Base-by-base conservation (phyloP, 2,329 filamentous ascomycete genomes). In the Microthyrium microscopicum region DNA sequence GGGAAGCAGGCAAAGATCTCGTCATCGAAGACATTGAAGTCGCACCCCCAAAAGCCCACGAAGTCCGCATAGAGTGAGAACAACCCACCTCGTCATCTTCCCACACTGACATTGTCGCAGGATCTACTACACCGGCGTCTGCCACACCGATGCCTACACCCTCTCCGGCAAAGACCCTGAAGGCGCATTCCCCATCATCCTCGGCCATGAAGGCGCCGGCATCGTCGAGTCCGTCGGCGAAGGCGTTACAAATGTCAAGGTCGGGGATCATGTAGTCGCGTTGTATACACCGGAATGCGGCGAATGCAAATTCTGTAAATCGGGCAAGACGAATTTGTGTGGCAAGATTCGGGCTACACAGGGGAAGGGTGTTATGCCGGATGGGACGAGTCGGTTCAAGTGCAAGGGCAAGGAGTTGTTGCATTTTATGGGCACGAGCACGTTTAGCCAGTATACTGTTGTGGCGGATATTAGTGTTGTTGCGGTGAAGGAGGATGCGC, bases 271-370 rank as follows among this genome's bases (percentile, higher is more conserved):
- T 53, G 87, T 94, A 41, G 52, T 57, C 39, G 54, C 54, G 5
- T 52, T 57, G 15, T 57, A 57, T 68, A 95, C 85, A 29, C 89
- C 89, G 44, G 87, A 95, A 65, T 95, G 89, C 66, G 68, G 73
- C 46, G 87, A 95, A 60, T 98, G 89, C 75, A 95, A 95, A 67
- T 95, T 95, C 71, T 98, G 89, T 77, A 89, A 83, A 61, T 95
- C 87, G 26, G 89, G 87, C 63, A 98, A 98, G 76, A 95, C 87
- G 50, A 93, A 95, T 63, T 78, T 95, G 38, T 95, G 87, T 64
- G 89, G 89, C 57, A 95, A 95, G 73, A 98, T 98, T 60, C 78
- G 89, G 49, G 82, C 83, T 29, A 95, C 89, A 28, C 89, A 98
- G 64, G 89, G 89, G 49, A 79, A 76, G 59, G 89, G 89, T 52